These are phyloP conservation scores for Fusarium sp. DNA, from an alignment of 2,329 filamentous ascomycete species.

Conservation along the genomic window DNA sequence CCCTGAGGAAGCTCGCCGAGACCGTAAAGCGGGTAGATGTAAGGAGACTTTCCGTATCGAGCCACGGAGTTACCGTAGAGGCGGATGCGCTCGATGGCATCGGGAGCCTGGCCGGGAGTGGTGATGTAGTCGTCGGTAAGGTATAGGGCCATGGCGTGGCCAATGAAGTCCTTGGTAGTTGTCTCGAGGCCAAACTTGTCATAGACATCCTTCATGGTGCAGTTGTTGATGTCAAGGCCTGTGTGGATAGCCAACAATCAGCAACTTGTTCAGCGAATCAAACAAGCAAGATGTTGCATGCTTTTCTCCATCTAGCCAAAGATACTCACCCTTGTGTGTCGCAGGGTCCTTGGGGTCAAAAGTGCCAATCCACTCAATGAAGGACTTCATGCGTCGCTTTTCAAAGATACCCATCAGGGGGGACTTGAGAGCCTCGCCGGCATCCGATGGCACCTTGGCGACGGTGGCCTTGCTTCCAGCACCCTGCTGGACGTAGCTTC, in stretches of 20 bases:
- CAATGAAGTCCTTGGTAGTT: conserved; percentile 92
- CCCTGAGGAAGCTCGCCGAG: conserved; percentile 97
- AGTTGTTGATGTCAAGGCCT: conserved; percentile 82
- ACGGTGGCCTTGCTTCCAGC: conserved; percentile 84
- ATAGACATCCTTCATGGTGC: conserved; percentile 98
- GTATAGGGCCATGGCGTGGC: conserved; percentile 98
- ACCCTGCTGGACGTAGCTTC: conserved; percentile 95
- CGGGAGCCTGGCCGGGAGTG: conserved; percentile 75
- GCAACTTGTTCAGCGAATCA: neutral
- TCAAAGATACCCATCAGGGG: conserved; percentile 97
- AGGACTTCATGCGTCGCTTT: conserved; percentile 96
- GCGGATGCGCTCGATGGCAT: conserved; percentile 89
- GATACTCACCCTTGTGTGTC: conserved; percentile 83
- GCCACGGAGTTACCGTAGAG: conserved; percentile 98
- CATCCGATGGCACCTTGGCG: conserved; percentile 96
- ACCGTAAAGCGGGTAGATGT: conserved; percentile 99
- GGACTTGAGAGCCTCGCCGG: conserved; percentile 87
- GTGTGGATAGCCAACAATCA: conserved; percentile 23
- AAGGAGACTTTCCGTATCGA: conserved; percentile 96
- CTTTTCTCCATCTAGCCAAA: neutral
- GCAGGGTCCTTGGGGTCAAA: conserved; percentile 84
- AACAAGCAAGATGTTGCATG: neutral
- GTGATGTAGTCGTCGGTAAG: conserved; percentile 88
- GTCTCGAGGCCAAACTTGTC: conserved; percentile 96
- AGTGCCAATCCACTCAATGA: conserved; percentile 92